These are phyloP conservation scores for Nicotiana undulata DNA, from an alignment of 257 asterid species.

Conservation along the genomic window DNA sequence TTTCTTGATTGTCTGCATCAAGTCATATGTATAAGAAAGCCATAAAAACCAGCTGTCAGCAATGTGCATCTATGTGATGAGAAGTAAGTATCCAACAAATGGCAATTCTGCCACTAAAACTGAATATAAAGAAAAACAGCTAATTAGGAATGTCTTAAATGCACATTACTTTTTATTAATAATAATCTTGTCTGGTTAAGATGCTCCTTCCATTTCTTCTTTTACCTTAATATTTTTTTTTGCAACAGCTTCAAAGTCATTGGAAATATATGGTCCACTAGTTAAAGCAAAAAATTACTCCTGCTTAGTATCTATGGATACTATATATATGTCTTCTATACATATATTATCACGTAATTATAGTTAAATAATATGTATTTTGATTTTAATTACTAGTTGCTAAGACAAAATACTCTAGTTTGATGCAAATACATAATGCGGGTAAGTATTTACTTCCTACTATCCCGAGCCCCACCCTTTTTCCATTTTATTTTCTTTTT, in stretches of 20 bases:
- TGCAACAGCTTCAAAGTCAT: conserved; percentile 12
- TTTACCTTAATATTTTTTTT: conserved; percentile 6
- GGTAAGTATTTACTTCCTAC: no score
- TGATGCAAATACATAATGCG: no score
- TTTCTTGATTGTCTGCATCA: conserved; percentile 35
- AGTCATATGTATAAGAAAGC: conserved; percentile 13
- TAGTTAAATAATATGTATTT: background rate
- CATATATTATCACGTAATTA: background rate
- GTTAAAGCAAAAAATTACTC: no score
- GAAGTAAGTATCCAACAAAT: conserved; percentile 18
- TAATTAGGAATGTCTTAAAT: conserved; percentile 23
- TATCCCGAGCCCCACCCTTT: background rate
- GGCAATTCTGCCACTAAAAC: conserved; percentile 20
- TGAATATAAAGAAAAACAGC: conserved; percentile 19
- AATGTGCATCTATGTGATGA: conserved; percentile 15
- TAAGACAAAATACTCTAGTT: no score
- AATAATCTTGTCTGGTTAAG: conserved; percentile 9
- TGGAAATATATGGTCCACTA: conserved; percentile 13
- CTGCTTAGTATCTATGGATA: no score
- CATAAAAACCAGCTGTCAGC: conserved; percentile 44
- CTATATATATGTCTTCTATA: background rate
- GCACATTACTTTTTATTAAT: conserved; percentile 8
- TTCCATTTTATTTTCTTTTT: no score
- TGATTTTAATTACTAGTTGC: no score
- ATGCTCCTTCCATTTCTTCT: conserved; percentile 16